Evolutionary conservation across 2,329 filamentous ascomycete species (phyloP).

Genomic region (Botrytis pseudocinerea): DNA sequence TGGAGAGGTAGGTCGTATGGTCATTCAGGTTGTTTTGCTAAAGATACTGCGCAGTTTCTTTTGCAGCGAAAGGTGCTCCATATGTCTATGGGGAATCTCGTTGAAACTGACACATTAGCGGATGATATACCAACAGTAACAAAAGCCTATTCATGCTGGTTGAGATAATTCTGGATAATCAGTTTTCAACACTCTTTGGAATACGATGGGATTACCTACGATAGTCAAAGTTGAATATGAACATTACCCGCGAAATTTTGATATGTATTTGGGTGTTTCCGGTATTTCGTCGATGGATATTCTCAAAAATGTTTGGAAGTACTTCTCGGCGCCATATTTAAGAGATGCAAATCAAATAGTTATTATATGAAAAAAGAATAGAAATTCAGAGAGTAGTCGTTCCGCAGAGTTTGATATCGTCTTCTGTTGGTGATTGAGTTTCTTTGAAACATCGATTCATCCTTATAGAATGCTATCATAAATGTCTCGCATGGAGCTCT

Average conservation of each 20-base stretch:
- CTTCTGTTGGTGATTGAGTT: not conserved
- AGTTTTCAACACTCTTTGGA: not conserved
- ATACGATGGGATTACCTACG: not conserved
- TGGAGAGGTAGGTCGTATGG: too few relatives aligned
- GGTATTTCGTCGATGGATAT: not conserved
- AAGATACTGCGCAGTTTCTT: too few relatives aligned
- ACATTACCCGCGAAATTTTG: not conserved
- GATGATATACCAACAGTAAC: not conserved
- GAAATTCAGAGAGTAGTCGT: not conserved
- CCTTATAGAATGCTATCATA: not conserved
- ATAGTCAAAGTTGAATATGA: not conserved
- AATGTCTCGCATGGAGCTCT: not conserved
- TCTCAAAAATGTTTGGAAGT: not conserved
- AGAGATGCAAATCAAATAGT: not conserved
- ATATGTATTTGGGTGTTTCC: not conserved
- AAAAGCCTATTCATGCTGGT: fast-evolving
- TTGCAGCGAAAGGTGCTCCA: not conserved
- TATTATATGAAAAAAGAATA: not conserved
- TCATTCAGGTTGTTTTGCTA: too few relatives aligned
- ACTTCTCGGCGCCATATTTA: not conserved
- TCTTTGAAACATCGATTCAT: not conserved
- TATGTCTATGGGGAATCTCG: not conserved
- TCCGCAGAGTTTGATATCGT: not conserved
- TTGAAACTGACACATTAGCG: not conserved
- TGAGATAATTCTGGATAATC: not conserved